Evolutionary conservation across 2,329 filamentous ascomycete genomes (phyloP), one percentile per base, ranked within the genome.

Genomic region (Colletotrichum sp.): DNA sequence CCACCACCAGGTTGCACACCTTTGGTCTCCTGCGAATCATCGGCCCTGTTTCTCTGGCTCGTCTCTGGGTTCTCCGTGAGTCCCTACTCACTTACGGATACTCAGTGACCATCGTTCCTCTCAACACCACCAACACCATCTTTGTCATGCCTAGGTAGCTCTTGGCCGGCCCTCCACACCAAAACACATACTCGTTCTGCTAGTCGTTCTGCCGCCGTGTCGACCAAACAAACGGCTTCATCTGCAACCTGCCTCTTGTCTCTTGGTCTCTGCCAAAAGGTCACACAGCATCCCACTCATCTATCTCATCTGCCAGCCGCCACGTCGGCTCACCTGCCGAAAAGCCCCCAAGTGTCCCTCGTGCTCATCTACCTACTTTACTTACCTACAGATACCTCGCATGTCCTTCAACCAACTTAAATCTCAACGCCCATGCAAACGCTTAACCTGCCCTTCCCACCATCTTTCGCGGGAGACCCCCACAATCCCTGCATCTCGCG

Each of bases 1-100:
- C 59, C 65, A 68, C 39, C 26, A 68, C 34, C 34, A 36, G 34
- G 34, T 36, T 36, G 34, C 15, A 16, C 34, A 36, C 28, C 26
- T 26, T 39, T 75, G 72, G 26, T 26, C 62, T 75, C 22, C 68
- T 72, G 72, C 72, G 72, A 75, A 75, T 75, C 72, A 75, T 72
- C 68, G 55, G n/a, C 62, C 72, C 62, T 75, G 68, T 52, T 72
- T 72, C 16, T 71, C 52, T 66, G 18, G 10, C 57, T 63, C 39
- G 60, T 48, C 32, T 24, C 32, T 36, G n/a, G 15, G 13, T 59
- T 59, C 55, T 26, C 39, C 39, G 39, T 44, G 39, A 44, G 39
- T 39, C 16, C 36, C 16, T 39, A 8, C 36, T 9, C 18, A 8
- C 8, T 16, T 36, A 34, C 28, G 28, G 28, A 30, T 30, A 30